A percentile compares a stretch with the other conserved stretches of the same genome.
Conservation (phyloP, 805 yeast species). For the Saccharomycopsis guyanensis region DNA sequence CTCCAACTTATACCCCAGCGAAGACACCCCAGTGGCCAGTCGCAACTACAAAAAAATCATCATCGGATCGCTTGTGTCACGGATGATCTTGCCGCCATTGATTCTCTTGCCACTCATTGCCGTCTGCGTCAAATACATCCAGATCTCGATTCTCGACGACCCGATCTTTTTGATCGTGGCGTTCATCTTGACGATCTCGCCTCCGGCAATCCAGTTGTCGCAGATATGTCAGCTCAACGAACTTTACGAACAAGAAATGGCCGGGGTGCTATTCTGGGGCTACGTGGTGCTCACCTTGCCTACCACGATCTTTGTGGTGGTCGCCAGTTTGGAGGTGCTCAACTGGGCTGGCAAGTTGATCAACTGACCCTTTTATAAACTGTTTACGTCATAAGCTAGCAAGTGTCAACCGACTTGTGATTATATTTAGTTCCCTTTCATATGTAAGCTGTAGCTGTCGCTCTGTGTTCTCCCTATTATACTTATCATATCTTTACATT, state of each 20-base stretch:
- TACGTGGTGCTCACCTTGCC: constrained; percentile 71
- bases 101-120: constrained; percentile 62
- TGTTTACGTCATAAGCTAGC: not conserved
- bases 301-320: constrained; percentile 65
- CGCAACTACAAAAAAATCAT: constrained; percentile 56
- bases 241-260: constrained; percentile 74
- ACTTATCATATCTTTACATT: too few species aligned
- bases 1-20: constrained; percentile 64
- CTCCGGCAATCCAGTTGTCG: constrained; percentile 78
- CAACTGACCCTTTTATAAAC: not conserved
- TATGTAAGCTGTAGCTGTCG: too few species aligned
- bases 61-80: constrained; percentile 60
- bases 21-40: constrained; percentile 55
- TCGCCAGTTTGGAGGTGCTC: constrained; percentile 46
- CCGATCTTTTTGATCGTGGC: constrained; percentile 75
- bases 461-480: too few species aligned
- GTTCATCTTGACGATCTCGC: constrained; percentile 66
- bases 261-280: constrained; percentile 77
- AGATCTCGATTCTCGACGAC: constrained; percentile 65
- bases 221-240: constrained; percentile 75
- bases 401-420: not conserved
- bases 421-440: not conserved
- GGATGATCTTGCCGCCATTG: constrained; percentile 73
- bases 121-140: constrained; percentile 51
- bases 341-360: constrained; percentile 31